Conservation (phyloP, 441 rosid species). For the Populus hybrid region DNA sequence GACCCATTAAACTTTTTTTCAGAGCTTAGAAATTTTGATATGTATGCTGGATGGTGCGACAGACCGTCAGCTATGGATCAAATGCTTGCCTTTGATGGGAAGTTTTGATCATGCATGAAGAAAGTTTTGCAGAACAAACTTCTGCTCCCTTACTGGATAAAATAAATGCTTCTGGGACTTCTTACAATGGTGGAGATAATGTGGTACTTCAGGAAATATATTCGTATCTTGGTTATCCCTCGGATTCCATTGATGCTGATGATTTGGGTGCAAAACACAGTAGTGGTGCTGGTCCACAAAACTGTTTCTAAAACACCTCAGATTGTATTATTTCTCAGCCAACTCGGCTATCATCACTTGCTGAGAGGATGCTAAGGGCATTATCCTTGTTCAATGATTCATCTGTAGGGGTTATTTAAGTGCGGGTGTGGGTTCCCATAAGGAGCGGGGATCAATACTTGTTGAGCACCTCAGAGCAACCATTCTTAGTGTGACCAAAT, state of each 20-base stretch:
- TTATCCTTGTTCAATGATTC: slow-evolving; percentile 46
- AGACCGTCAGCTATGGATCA: slow-evolving; percentile 45
- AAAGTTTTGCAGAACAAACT: too few species aligned
- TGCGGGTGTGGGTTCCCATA: slow-evolving; percentile 65
- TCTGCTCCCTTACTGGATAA: too few species aligned
- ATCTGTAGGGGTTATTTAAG: slow-evolving; percentile 59
- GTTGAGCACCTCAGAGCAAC: too few species aligned
- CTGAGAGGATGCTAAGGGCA: slow-evolving; percentile 65
- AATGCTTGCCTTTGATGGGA: too few species aligned
- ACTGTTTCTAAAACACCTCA: slow-evolving; percentile 16
- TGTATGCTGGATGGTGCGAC: slow-evolving; percentile 60
- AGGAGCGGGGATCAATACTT: not conserved
- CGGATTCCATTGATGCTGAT: slow-evolving; percentile 20
- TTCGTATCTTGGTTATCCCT: slow-evolving; percentile 25
- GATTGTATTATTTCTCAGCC: slow-evolving; percentile 33
- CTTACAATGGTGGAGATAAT: too few species aligned
- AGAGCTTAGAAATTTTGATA: slow-evolving; percentile 60
- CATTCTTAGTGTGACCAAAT: too few species aligned
- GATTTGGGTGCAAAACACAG: slow-evolving; percentile 23
- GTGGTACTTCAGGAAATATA: slow-evolving; percentile 25
- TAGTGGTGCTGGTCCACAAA: not conserved
- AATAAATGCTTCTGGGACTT: too few species aligned
- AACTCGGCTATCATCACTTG: slow-evolving; percentile 38
- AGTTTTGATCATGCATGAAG: not conserved
- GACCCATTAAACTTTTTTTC: slow-evolving; percentile 48